Evolutionary conservation across 2,329 filamentous ascomycete species (phyloP).

Genomic region (Bimuria novae-zelandiae): DNA sequence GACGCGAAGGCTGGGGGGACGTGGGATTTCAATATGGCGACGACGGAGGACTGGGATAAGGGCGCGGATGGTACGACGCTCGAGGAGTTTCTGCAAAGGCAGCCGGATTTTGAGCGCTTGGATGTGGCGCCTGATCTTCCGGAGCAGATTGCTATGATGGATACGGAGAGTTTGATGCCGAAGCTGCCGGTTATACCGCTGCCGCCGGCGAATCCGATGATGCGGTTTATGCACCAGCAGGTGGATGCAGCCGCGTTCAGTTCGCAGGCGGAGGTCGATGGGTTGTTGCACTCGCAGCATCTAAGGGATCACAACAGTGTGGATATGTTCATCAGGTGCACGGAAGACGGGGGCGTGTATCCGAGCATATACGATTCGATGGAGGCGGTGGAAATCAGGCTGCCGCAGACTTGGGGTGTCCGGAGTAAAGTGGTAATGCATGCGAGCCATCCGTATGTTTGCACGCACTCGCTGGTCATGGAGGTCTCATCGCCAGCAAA

Average conservation of each 20-base stretch:
- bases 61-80: constrained; percentile 40
- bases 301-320: constrained; percentile 73
- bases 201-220: constrained; percentile 41
- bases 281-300: constrained; percentile 50
- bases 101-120: constrained; percentile 39
- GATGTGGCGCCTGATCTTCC: constrained; percentile 46
- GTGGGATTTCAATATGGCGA: constrained; percentile 26
- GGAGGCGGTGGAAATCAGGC: constrained; percentile 69
- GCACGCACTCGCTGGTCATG: constrained; percentile 76
- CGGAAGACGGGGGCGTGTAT: constrained; percentile 71
- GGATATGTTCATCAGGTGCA: constrained; percentile 77
- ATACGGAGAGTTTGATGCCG: constrained; percentile 43
- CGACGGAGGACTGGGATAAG: constrained; percentile 42
- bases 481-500: constrained; percentile 41
- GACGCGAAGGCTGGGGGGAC: constrained; percentile 12
- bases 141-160: constrained; percentile 48
- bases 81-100: constrained; percentile 47
- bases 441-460: constrained; percentile 71
- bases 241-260: constrained; percentile 44
- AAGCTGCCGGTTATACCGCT: constrained; percentile 46
- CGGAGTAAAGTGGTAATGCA: constrained; percentile 62
- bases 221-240: constrained; percentile 31
- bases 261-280: constrained; percentile 47
- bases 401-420: constrained; percentile 50
- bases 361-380: constrained; percentile 87